Evolutionary conservation across 352 stramenopile species (phyloP), one percentile per base, ranked within the genome.

Genomic region (Thalassiosira mediterranea): DNA sequence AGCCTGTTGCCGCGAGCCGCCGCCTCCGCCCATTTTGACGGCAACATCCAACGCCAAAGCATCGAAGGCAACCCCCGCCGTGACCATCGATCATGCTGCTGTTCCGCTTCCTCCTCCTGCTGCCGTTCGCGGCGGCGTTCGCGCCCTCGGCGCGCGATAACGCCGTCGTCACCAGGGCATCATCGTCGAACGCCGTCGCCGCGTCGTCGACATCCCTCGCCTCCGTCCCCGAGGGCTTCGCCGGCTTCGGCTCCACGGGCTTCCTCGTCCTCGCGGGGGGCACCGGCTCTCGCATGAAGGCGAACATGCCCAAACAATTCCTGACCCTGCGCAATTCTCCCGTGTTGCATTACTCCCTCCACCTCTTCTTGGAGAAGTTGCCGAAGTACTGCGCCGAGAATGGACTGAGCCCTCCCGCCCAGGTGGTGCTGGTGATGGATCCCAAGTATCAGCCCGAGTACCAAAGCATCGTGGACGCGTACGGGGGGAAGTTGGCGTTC

Each of bases 201-300:
- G 34, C 51, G 51, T 38, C 23, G 23, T 60, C 51, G 23, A 31
- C 59, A 25, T 68, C 46, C 26, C 32, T 21, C n/a, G 28, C 32
- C 7, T 74, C 54, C 3, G 21, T 26, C 2, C 51, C 29, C n/a
- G 32, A 57, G 11, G 25, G 66, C 32, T 67, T 66, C 34, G 32
- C 60, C 11, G 72, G 71, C 13, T 81, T 89, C 60, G 48, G 69
- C 28, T 79, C 93, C 69, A 85, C 93, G 44, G 89, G 89, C 17
- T 90, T 93, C 63, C 69, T 95, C 15, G 62, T 95, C 8, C 73
- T 94, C 28, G 89, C 91, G 0, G 91, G 91, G 29, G 91, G 91
- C 26, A 93, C 89, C n/a, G 91, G 91, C 19, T 92, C 84, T 34
- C 73, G 91, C 40, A 95, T 95, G 91, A 94, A 95, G 69, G 79